Evolutionary conservation across 2,329 filamentous ascomycete species (phyloP).

Genomic region (Penicillium sp.): DNA sequence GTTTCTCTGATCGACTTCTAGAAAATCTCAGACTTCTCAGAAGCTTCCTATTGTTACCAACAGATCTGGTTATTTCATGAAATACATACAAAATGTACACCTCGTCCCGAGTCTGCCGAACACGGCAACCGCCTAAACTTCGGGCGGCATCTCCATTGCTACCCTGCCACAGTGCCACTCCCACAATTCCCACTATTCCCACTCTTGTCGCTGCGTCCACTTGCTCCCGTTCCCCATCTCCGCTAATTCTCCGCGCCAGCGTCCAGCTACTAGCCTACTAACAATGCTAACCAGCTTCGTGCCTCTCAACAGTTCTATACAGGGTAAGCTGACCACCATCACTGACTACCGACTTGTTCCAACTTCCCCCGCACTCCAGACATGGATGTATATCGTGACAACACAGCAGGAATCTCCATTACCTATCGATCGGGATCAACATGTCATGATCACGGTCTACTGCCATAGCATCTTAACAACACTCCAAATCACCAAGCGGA

Average conservation of each 20-base stretch:
- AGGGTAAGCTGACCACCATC: neutral
- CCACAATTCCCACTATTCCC: neutral
- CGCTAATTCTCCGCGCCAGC: slow-evolving; percentile 21
- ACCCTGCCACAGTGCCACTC: slow-evolving; percentile 7
- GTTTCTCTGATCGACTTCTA: neutral
- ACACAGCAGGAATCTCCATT: neutral
- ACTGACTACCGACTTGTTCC: neutral
- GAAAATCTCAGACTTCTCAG: too few relatives aligned
- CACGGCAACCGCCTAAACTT: slow-evolving; percentile 14
- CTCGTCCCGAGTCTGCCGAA: slow-evolving; percentile 4
- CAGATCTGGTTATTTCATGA: neutral
- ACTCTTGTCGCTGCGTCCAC: slow-evolving; percentile 1
- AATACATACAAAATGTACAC: neutral
- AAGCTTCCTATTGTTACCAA: neutral
- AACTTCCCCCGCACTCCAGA: neutral
- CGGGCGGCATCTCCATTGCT: slow-evolving; percentile 11
- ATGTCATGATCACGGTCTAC: neutral
- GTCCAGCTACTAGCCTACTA: neutral
- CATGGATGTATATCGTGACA: neutral
- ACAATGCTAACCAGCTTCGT: neutral
- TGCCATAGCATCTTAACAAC: neutral
- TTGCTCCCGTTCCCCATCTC: slow-evolving; percentile 11
- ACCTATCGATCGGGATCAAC: neutral
- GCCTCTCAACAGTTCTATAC: neutral
- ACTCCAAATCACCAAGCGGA: neutral